Base-by-base conservation (phyloP, 805 yeast species). In the Candida andamanensis region DNA sequence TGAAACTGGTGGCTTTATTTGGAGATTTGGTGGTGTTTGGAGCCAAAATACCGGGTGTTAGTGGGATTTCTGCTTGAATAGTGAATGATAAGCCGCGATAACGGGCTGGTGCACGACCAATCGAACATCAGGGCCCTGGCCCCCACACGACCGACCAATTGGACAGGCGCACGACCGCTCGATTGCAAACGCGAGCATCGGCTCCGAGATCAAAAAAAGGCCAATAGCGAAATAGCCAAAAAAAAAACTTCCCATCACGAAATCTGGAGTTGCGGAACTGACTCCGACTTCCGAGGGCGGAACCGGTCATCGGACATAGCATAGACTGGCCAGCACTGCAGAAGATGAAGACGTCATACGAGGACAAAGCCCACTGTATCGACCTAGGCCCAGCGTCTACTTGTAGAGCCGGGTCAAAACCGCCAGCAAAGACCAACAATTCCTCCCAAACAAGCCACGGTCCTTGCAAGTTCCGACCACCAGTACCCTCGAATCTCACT, bases 211-310 rank as follows among this genome's bases (percentile, higher is more conserved):
- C 17, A 20, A 17, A 13, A 12, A 12, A 26, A n/a, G 12, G 8
- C 4, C 7, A 17, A 29, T 29, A 25, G 33, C 6, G 21, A 29
- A 28, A 29, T 29, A 29, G 29, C 26, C 15, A 29, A 29, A 26
- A 12, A 15, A 17, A 16, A n/a, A 28, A 9, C 10, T 26, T n/a
- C 25, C 11, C 22, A 19, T 11, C 11, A n/a, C n/a, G 33, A 33
- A 33, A 33, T 24, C 31, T 33, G 37, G 37, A 33, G 37, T 29
- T 33, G 37, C n/a, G 13, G n/a, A n/a, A n/a, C 21, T 16, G 25
- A 9, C 7, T 24, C 18, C 28, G 20, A 26, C 10, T 18, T 20
- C 27, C 35, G 35, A 23, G 35, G 35, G 35, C 17, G 17, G 12
- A 10, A 12, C 18, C 35, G 35, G 30, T 32, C 35, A 24, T 19